phyloP scores from a whole-genome alignment of 169 alveolate species.

The Cardiosporidium cionae region DNA sequence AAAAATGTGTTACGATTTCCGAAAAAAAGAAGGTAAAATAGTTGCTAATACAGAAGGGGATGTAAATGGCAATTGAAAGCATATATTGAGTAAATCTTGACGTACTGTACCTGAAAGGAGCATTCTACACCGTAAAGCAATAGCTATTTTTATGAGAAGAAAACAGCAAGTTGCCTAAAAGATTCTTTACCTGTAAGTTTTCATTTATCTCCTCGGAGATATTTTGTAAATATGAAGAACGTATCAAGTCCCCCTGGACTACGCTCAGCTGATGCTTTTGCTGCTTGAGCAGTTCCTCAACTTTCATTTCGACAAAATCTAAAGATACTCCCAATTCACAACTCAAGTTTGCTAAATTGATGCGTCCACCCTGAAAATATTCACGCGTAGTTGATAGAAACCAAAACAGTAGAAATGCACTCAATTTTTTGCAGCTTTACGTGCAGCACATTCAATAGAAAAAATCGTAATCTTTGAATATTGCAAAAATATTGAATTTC shows the following conservation, averaged over 20 bases:
- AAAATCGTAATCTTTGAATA: too few species aligned
- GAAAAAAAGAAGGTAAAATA: too few species aligned
- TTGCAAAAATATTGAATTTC: too few species aligned
- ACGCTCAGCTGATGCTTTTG: background rate
- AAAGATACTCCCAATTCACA: background rate
- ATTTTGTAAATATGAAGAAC: background rate
- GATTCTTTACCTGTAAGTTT: background rate
- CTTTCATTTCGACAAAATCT: background rate
- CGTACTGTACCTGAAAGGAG: too few species aligned
- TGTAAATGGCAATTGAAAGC: too few species aligned
- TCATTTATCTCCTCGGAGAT: constrained; percentile 9
- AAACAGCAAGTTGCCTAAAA: background rate
- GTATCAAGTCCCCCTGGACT: constrained; percentile 5
- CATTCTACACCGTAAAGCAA: too few species aligned
- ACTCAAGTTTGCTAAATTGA: background rate
- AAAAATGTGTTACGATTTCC: too few species aligned
- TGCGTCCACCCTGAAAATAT: constrained; percentile 3
- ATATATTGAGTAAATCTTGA: too few species aligned
- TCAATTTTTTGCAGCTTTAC: background rate
- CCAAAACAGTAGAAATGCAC: background rate
- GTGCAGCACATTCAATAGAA: too few species aligned
- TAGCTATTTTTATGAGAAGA: too few species aligned
- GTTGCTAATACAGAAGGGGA: too few species aligned
- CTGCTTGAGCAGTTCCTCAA: background rate
- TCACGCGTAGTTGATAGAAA: background rate